Evolutionary conservation across 1,284 basidiomycete genomes (phyloP).

Genomic region (Microbotryum silenes-acaulis): DNA sequence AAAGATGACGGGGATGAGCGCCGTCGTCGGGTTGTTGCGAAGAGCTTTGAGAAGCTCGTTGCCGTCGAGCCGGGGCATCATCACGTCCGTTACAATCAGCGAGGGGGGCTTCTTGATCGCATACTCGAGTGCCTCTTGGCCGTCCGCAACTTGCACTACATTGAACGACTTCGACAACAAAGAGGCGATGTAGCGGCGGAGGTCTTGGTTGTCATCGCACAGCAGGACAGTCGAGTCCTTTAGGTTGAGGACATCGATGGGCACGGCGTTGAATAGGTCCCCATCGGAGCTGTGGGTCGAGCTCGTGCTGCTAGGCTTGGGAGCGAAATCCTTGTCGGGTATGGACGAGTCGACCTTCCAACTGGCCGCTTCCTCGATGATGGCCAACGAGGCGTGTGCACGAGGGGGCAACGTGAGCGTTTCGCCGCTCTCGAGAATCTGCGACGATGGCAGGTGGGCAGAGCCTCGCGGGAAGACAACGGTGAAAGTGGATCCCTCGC

Average conservation of each 20-base stretch:
- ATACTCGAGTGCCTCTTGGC: not conserved
- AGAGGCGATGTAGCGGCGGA: not conserved
- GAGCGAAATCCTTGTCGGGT: constrained; percentile 1
- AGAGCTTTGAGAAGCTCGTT: not conserved
- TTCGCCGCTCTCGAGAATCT: not conserved
- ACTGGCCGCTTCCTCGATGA: not conserved
- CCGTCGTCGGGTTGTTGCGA: not conserved
- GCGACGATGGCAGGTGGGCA: not conserved
- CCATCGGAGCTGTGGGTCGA: not conserved
- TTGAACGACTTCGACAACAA: not conserved
- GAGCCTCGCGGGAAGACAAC: not conserved
- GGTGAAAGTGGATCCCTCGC: constrained; percentile 30
- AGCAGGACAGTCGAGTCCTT: no score
- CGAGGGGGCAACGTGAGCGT: not conserved
- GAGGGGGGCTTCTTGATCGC: not conserved
- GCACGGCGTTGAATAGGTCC: not conserved
- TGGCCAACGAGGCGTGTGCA: not conserved
- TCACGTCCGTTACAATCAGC: not conserved
- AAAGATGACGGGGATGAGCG: constrained; percentile 5
- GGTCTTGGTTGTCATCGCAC: not conserved
- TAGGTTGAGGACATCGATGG: not conserved
- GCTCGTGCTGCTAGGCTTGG: constrained; percentile 1
- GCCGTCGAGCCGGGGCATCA: constrained; percentile 10
- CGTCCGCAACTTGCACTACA: not conserved
- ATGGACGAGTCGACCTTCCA: not conserved